Percentiles rank a stretch among this genome's conserved stretches.
Evolutionary conservation across 208 protist species (phyloP).

Genomic region (Trypanosoma mega): DNA sequence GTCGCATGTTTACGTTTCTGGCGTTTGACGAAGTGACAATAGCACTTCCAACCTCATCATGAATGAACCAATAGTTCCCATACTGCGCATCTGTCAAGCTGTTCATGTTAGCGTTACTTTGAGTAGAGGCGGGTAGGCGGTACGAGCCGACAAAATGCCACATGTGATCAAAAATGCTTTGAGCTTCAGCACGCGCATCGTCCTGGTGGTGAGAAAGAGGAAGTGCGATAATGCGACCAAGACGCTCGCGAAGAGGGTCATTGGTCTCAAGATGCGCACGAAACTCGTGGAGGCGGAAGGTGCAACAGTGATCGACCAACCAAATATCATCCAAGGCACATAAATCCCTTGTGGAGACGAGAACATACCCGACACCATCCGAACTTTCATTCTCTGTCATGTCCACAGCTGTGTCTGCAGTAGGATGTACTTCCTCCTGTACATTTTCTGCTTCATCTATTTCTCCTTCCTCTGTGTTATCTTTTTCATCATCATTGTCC

Average conservation of each 20-base stretch:
- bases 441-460: not conserved
- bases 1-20: constrained; percentile 35
- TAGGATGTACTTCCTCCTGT: not conserved
- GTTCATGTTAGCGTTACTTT: constrained; percentile 7
- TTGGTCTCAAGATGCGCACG: constrained; percentile 31
- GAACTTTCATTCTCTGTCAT: not conserved
- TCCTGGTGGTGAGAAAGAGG: constrained; percentile 14
- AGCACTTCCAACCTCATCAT: constrained; percentile 59
- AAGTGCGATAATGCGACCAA: constrained; percentile 35
- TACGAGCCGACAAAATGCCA: constrained; percentile 43
- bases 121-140: constrained; percentile 19
- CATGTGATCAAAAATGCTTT: constrained; percentile 35
- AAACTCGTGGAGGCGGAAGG: constrained; percentile 39
- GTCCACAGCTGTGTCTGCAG: not conserved
- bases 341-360: constrained; percentile 38
- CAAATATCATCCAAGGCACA: constrained; percentile 42
- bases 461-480: not conserved
- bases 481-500: constrained; percentile 16
- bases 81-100: constrained; percentile 27
- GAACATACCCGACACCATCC: constrained; percentile 25
- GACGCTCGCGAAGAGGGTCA: constrained; percentile 28
- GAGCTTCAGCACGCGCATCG: constrained; percentile 11
- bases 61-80: constrained; percentile 40
- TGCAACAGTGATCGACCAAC: constrained; percentile 58
- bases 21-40: constrained; percentile 25